A percentile compares a stretch with the other conserved stretches of the same genome.
These are phyloP conservation scores for Silene uniflora DNA, from an alignment of 148 eudicot genomes.

Conservation along the genomic window DNA sequence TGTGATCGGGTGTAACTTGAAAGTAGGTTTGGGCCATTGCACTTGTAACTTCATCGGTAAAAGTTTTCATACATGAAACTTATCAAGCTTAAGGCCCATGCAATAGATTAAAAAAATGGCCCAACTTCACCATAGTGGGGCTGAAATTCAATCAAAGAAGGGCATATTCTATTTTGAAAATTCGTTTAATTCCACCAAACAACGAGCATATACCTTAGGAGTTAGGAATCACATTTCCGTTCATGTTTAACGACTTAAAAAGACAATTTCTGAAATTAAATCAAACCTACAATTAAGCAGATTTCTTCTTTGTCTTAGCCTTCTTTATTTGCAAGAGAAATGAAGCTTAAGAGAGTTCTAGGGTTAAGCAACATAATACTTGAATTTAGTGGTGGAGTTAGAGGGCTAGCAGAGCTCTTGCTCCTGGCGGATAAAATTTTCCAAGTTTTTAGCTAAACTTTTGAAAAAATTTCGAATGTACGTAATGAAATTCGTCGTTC, in stretches of 20 bases:
- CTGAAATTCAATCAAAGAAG: not conserved
- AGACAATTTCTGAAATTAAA: not conserved
- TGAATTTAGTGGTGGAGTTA: too few species aligned
- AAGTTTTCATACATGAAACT: too few species aligned
- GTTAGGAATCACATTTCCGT: not conserved
- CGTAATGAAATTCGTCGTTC: too few species aligned
- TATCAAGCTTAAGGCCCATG: not conserved
- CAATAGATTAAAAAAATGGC: too few species aligned
- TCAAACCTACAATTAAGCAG: not conserved
- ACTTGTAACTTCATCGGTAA: too few species aligned
- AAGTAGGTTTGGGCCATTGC: not conserved
- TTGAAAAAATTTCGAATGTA: too few species aligned
- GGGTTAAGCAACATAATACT: not conserved
- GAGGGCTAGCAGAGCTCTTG: too few species aligned
- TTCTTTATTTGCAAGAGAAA: not conserved
- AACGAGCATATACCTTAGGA: constrained; percentile 18
- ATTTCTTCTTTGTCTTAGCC: not conserved
- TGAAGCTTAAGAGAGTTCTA: not conserved
- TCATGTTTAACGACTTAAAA: not conserved
- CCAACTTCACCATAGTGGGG: not conserved
- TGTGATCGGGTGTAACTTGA: too few species aligned
- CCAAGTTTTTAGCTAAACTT: too few species aligned
- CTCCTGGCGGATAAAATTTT: too few species aligned
- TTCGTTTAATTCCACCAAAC: not conserved
- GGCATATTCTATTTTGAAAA: constrained; percentile 13